Base-by-base conservation (phyloP, 1,284 basidiomycete genomes). In the Sphaerobolus stellatus region DNA sequence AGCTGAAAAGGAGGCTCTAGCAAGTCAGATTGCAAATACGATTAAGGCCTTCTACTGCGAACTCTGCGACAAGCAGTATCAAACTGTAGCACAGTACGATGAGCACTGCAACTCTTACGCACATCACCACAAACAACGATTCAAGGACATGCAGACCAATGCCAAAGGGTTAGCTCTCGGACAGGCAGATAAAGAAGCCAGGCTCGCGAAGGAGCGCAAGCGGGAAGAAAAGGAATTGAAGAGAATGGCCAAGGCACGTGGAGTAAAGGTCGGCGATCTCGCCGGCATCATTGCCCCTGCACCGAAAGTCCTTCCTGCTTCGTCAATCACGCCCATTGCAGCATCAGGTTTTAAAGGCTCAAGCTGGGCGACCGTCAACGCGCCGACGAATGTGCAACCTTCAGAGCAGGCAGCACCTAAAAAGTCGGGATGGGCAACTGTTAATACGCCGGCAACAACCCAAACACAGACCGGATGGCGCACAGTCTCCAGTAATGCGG, bases 91-190 rank as follows among this genome's bases (percentile, higher is more conserved):
- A 27, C 89, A 90, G 63, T 92, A 88, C 62, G 89, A 92, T 60
- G 89, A 92, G 63, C 89, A 92, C 66, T 89, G 86, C 48, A 90
- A 90, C 43, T 90, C 88, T 2, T 91, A 90, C 62, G 86, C 88
- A 1, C 88, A 91, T 63, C 86, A 89, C 61, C 89, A 90, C 71
- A 90, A 86, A 68, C 85, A 84, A 14, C 83, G 88, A 36, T 80
- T 82, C 66, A 83, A 75, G 59, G 88, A 90, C 62, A 87, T 90
- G 86, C 86, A 89, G 69, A 79, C 81, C 24, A 83, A 78, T 55
- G 75, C 83, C 83, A 7, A 70, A 81, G 25, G 80, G 77, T 56
- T 75, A 63, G 43, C 67, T 66, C 51, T 68, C 79, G 20, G 74
- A 80, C 64, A 84, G 81, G 52, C 88, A 88, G 55, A 61, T 83